These are phyloP conservation scores for Flaveria floridana DNA, from an alignment of 140 eudicot genomes.

Conservation along the genomic window DNA sequence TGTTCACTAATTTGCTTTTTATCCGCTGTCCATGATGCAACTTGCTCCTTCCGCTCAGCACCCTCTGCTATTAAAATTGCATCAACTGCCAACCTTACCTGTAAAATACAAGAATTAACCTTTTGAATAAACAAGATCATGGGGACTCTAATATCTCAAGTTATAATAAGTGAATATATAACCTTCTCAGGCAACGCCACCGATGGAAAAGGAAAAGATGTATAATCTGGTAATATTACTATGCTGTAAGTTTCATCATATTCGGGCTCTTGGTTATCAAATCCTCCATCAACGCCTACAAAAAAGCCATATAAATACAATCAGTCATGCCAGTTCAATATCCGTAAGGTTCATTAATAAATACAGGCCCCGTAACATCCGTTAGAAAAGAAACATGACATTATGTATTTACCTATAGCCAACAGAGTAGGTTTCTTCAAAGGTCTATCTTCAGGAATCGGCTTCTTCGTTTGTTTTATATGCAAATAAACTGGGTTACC, in stretches of 20 bases:
- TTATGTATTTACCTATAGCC: conserved; percentile 67
- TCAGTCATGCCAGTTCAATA: conserved; percentile 8
- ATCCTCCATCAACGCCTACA: conserved; percentile 88
- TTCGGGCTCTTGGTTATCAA: conserved; percentile 75
- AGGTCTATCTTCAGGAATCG: conserved; percentile 84
- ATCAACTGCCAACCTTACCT: conserved; percentile 96
- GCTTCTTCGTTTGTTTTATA: conserved; percentile 76
- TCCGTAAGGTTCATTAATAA: not conserved
- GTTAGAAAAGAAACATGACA: not conserved
- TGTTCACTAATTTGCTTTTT: conserved; percentile 67
- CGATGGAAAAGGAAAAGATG: conserved; percentile 77
- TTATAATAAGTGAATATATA: not conserved
- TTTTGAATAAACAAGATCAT: not conserved
- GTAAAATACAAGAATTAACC: conserved; percentile 21
- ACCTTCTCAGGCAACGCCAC: conserved; percentile 95
- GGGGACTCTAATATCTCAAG: not conserved
- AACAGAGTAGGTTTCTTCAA: conserved; percentile 86
- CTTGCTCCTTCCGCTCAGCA: conserved; percentile 90
- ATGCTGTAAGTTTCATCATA: conserved; percentile 71
- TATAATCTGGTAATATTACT: conserved; percentile 72
- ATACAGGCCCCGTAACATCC: not conserved
- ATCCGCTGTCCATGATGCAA: conserved; percentile 95
- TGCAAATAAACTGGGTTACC: conserved; percentile 87
- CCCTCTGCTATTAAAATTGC: conserved; percentile 74
- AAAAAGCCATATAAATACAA: conserved; percentile 15